Evolutionary conservation across 805 yeast species (phyloP).

Genomic region (Pichia phayaonensis): DNA sequence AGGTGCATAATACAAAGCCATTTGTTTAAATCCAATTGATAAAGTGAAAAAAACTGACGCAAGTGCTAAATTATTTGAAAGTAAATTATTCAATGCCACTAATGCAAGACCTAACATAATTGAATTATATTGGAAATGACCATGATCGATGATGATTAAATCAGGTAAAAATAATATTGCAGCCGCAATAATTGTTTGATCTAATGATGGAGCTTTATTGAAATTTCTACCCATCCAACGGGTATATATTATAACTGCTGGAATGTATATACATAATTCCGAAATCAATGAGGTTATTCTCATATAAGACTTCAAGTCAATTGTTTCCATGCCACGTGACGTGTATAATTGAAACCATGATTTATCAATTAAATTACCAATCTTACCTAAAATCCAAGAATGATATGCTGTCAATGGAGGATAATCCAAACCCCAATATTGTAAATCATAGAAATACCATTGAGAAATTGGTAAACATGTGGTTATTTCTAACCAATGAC

Average conservation of each 20-base stretch:
- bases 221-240: slow-evolving; percentile 60
- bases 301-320: slow-evolving; percentile 74
- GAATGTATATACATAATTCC: slow-evolving; percentile 67
- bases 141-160: slow-evolving; percentile 82
- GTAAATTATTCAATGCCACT: slow-evolving; percentile 55
- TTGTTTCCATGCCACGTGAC: slow-evolving; percentile 71
- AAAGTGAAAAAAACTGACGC: slow-evolving; percentile 74
- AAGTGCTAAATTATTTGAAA: slow-evolving; percentile 52
- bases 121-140: slow-evolving; percentile 92
- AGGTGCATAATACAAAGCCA: slow-evolving; percentile 92
- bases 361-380: slow-evolving; percentile 59
- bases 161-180: slow-evolving; percentile 82
- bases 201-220: slow-evolving; percentile 47
- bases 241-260: slow-evolving; percentile 68
- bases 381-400: slow-evolving; percentile 67
- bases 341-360: slow-evolving; percentile 67
- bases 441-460: slow-evolving; percentile 88
- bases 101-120: slow-evolving; percentile 89
- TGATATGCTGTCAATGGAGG: slow-evolving; percentile 97
- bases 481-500: slow-evolving; percentile 97
- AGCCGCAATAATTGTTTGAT: slow-evolving; percentile 68
- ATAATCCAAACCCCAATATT: slow-evolving; percentile 95
- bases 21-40: slow-evolving; percentile 83
- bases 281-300: slow-evolving; percentile 69
- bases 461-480: slow-evolving; percentile 58